These are phyloP conservation scores for Bruguiera gymnorhiza DNA, from an alignment of 345 rosid genomes.

Conservation along the genomic window DNA sequence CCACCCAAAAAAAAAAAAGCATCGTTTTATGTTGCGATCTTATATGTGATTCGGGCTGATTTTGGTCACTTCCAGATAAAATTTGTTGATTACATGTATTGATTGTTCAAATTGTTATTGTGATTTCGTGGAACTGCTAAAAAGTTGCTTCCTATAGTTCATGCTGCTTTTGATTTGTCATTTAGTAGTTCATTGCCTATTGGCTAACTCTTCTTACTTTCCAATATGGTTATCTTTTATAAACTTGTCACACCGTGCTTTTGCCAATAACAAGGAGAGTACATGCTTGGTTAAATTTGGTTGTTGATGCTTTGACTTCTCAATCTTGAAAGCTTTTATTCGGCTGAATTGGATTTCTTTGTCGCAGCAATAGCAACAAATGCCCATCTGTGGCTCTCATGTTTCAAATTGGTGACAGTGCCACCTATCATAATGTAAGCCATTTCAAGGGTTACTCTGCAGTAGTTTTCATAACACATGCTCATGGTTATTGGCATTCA, in stretches of 20 bases:
- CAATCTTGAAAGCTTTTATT: conserved; percentile 3
- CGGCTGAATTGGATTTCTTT: conserved; percentile 19
- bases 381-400: conserved; percentile 93
- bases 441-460: background rate
- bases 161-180: background rate
- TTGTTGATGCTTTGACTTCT: conserved; percentile 19
- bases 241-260: background rate
- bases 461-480: background rate
- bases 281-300: background rate
- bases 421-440: conserved; percentile 84
- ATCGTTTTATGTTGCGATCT: too few species aligned
- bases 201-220: background rate
- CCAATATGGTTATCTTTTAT: too few species aligned
- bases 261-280: conserved; percentile 2
- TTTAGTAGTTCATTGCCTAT: background rate
- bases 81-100: too few species aligned
- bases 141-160: too few species aligned
- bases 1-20: too few species aligned
- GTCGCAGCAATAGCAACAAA: conserved; percentile 60
- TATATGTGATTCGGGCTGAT: too few species aligned
- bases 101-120: too few species aligned
- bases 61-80: too few species aligned
- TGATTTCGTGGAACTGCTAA: too few species aligned
- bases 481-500: background rate
- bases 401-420: conserved; percentile 83